Conservation (phyloP, 75 land plant species). For the Chamaecyparis obtusa region DNA sequence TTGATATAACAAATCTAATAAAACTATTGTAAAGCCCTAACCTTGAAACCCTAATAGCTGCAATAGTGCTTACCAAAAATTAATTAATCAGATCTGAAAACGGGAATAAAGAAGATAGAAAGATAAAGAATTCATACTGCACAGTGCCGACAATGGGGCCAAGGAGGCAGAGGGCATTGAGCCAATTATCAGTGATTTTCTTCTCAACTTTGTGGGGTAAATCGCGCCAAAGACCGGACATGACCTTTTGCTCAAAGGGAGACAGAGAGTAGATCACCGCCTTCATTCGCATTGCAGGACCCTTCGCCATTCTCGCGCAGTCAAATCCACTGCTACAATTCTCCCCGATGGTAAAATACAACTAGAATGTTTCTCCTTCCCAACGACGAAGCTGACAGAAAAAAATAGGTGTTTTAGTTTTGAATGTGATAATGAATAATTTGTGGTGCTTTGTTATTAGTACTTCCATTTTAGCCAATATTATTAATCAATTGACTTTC, state of each 20-base stretch:
- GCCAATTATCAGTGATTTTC: conserved; percentile 78
- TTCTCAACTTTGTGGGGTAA: conserved; percentile 52
- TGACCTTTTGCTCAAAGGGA: conserved; percentile 65
- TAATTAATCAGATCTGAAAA: background rate
- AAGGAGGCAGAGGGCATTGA: conserved; percentile 49
- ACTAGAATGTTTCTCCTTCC: no score
- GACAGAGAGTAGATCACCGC: conserved; percentile 68
- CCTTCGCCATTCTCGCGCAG: background rate
- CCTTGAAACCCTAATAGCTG: no score
- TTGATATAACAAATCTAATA: background rate
- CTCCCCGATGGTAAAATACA: background rate
- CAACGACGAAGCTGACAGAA: no score
- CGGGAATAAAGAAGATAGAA: background rate
- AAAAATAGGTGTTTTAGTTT: no score
- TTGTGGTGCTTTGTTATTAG: no score
- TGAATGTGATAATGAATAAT: no score
- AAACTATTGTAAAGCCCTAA: background rate
- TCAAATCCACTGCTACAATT: no score
- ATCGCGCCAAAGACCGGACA: conserved; percentile 65
- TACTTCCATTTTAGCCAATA: no score
- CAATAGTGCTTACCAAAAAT: no score
- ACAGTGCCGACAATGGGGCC: conserved; percentile 64
- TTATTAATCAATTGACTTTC: no score
- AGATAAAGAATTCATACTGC: conserved; percentile 15
- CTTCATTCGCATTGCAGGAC: conserved; percentile 49